Base-by-base conservation (phyloP, 352 stramenopile genomes). In the Aphanomyces euteiches region DNA sequence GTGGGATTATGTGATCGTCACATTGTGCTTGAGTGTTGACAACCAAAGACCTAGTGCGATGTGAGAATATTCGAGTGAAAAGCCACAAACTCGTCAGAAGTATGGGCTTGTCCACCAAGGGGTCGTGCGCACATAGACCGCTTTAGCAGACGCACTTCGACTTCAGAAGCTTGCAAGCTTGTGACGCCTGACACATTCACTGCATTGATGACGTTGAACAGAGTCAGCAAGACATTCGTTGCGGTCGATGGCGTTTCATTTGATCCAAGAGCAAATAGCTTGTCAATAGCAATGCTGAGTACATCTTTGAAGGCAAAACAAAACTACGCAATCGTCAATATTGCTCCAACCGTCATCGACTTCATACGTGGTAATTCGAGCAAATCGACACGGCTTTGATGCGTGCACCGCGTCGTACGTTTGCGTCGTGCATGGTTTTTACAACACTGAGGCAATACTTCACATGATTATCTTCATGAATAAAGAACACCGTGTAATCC, bases 371-470 rank as follows among this genome's bases (percentile, higher is more conserved):
- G 59, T 93, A 77, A 21, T 73, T 82, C 13, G 88, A 94, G 59
- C 88, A 94, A 7, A 96, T 75, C 60, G 86, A 86, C 47, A 96
- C 83, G 15, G 88, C 85, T 64, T 90, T 93, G 61, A 96, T 86
- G 48, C 84, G 88, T 0, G 88, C 88, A 5, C 88, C 88, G 7
- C 88, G 85, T 34, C 85, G 79, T 36, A 84, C 88, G 0, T 73
- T 80, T 10, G 81, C 74, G 73, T 96, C 88, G 74, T 94, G 82
- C 19, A 82, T 89, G 13, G 88, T 96, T 59, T 82, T 85, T 47
- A 96, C 88, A 7, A 96, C 84, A 58, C 84, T 96, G 21, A 95
- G 74, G 73, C 88, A 96, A 73, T 93, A 94, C 83, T 89, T 75
- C 28, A 93, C 66, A 10, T 81, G 78, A 47, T 92, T 81, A 13